These are phyloP conservation scores for Citeromyces hawaiiensis DNA, from an alignment of 1,139 yeast genomes.

Conservation along the genomic window DNA sequence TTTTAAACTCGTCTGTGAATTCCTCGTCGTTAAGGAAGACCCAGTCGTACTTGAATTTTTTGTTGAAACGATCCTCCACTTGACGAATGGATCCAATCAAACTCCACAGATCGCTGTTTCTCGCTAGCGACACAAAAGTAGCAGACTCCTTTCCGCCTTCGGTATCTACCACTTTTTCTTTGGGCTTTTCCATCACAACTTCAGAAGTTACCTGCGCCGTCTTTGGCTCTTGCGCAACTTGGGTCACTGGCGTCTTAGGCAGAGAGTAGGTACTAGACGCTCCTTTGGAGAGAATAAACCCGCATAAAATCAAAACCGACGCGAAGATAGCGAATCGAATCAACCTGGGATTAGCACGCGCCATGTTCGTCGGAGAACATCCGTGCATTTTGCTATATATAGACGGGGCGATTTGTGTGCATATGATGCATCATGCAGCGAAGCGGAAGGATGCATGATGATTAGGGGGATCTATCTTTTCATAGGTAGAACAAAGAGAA, in stretches of 20 bases:
- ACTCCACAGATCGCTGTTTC: slow-evolving; percentile 37
- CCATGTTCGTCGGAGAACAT: slow-evolving; percentile 14
- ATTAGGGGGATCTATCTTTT: too few species aligned
- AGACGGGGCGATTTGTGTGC: background rate
- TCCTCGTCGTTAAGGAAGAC: slow-evolving; percentile 48
- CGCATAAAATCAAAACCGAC: slow-evolving; percentile 38
- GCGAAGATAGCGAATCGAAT: slow-evolving; percentile 52
- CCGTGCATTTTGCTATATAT: background rate
- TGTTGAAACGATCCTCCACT: slow-evolving; percentile 63
- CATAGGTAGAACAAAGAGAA: too few species aligned
- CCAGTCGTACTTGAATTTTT: slow-evolving; percentile 63
- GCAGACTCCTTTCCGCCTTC: slow-evolving; percentile 32
- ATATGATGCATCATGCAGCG: too few species aligned
- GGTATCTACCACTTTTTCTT: slow-evolving; percentile 3
- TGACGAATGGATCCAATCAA: slow-evolving; percentile 35
- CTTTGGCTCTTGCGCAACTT: slow-evolving; percentile 2
- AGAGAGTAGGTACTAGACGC: slow-evolving; percentile 25
- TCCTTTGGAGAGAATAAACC: slow-evolving; percentile 48
- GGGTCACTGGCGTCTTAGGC: background rate
- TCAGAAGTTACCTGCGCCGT: slow-evolving; percentile 6
- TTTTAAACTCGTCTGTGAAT: slow-evolving; percentile 31
- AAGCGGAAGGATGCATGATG: too few species aligned
- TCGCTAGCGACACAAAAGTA: slow-evolving; percentile 43
- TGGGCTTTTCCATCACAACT: slow-evolving; percentile 4
- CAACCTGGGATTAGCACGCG: slow-evolving; percentile 51